phyloP scores from a whole-genome alignment of 1,139 yeast genomes.

The Meyerozyma smithsonii region DNA sequence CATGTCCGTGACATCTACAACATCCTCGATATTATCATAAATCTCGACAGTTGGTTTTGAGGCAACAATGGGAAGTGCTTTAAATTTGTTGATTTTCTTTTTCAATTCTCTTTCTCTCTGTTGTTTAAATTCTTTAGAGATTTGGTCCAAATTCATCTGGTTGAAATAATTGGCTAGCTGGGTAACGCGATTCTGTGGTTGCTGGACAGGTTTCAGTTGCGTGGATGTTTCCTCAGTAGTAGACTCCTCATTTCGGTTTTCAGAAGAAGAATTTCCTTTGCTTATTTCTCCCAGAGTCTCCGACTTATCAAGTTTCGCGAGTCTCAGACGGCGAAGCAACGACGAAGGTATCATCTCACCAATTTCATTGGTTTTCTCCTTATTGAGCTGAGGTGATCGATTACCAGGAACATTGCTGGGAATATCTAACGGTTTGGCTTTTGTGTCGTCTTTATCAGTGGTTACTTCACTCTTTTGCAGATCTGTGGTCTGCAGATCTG shows the following conservation, averaged over 20 bases:
- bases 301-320: constrained; percentile 24
- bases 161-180: constrained; percentile 68
- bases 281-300: no score
- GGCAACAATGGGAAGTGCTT: constrained; percentile 71
- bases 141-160: constrained; percentile 73
- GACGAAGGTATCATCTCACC: constrained; percentile 23
- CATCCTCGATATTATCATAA: constrained; percentile 84
- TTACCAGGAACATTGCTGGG: not conserved
- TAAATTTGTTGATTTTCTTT: constrained; percentile 57
- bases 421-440: not conserved
- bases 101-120: constrained; percentile 78
- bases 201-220: not conserved
- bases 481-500: constrained; percentile 14
- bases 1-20: constrained; percentile 43
- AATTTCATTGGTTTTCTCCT: constrained; percentile 10
- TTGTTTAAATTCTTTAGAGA: constrained; percentile 79
- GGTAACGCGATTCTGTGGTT: constrained; percentile 39
- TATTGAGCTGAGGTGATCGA: not conserved
- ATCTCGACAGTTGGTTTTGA: constrained; percentile 90
- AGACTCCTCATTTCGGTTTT: not conserved
- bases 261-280: no score
- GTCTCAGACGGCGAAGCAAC: constrained; percentile 16
- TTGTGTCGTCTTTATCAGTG: not conserved
- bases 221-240: constrained; percentile 10
- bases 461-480: constrained; percentile 7